These are phyloP conservation scores for Cinnamomum micranthum DNA, from an alignment of 164 flowering plant genomes.

Conservation along the genomic window DNA sequence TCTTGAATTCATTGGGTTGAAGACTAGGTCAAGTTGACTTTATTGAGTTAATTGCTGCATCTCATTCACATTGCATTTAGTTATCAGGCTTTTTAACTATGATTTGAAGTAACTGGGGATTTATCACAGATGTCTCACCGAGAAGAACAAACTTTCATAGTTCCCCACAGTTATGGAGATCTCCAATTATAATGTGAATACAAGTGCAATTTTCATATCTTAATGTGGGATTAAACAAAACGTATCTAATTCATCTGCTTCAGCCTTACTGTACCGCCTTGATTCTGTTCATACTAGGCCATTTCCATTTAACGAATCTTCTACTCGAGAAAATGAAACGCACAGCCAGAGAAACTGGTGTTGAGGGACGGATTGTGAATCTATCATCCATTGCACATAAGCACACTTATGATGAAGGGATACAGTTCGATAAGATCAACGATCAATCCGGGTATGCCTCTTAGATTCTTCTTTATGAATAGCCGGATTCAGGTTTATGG, in stretches of 20 bases:
- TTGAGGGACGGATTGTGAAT: conserved; percentile 88
- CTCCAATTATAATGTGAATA: neutral
- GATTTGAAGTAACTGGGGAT: neutral
- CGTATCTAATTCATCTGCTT: neutral
- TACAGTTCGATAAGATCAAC: conserved; percentile 60
- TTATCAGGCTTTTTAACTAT: neutral
- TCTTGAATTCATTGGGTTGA: neutral
- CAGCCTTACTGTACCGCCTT: neutral
- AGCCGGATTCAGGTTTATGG: neutral
- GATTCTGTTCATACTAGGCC: conserved; percentile 48
- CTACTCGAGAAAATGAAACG: conserved; percentile 88
- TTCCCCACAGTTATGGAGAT: neutral
- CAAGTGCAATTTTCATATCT: neutral
- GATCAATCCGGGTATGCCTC: conserved; percentile 43
- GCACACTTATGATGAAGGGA: conserved; percentile 60
- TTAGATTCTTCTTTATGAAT: neutral
- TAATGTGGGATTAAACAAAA: neutral
- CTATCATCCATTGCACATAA: conserved; percentile 81
- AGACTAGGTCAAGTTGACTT: neutral
- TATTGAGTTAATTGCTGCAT: neutral
- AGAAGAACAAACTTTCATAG: neutral
- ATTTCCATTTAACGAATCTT: conserved; percentile 82
- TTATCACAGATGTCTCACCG: too few species aligned
- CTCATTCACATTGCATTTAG: neutral
- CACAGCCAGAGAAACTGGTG: conserved; percentile 61